Evolutionary conservation across 257 asterid species (phyloP).

Genomic region (Fraxinus excelsior): DNA sequence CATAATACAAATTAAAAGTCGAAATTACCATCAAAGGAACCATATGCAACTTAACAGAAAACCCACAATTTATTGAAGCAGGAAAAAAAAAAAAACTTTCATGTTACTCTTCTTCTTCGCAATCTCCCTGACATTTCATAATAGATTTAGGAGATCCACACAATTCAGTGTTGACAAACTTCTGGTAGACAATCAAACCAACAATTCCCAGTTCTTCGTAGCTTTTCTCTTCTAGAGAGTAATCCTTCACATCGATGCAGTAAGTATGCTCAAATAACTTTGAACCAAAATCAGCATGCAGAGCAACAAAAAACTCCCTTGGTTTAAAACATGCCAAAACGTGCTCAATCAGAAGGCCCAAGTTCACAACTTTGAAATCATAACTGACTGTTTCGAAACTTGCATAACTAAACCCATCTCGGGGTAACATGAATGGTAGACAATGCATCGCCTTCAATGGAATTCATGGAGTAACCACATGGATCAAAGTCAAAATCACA

Average conservation of each 20-base stretch:
- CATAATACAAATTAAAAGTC: too few relatives aligned
- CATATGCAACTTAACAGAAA: too few relatives aligned
- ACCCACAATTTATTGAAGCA: background rate
- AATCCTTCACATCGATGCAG: background rate
- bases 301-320: conserved; percentile 30
- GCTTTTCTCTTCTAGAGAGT: background rate
- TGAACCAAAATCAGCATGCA: conserved; percentile 27
- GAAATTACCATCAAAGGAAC: too few relatives aligned
- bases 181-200: conserved; percentile 25
- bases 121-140: conserved; percentile 3
- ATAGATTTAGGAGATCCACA: conserved; percentile 20
- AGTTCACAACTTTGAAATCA: conserved; percentile 26
- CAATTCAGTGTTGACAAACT: conserved; percentile 6
- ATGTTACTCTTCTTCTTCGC: background rate
- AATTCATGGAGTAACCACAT: conserved; percentile 46
- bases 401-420: conserved; percentile 46
- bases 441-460: conserved; percentile 34
- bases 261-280: conserved; percentile 5
- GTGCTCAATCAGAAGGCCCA: conserved; percentile 22
- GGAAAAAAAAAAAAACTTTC: too few relatives aligned
- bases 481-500: conserved; percentile 46
- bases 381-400: conserved; percentile 46
- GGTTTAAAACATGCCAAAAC: conserved; percentile 37
- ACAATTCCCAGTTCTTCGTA: conserved; percentile 14
- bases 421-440: conserved; percentile 46